These are phyloP conservation scores for Camelina neglecta DNA, from an alignment of 345 rosid species.

Conservation along the genomic window DNA sequence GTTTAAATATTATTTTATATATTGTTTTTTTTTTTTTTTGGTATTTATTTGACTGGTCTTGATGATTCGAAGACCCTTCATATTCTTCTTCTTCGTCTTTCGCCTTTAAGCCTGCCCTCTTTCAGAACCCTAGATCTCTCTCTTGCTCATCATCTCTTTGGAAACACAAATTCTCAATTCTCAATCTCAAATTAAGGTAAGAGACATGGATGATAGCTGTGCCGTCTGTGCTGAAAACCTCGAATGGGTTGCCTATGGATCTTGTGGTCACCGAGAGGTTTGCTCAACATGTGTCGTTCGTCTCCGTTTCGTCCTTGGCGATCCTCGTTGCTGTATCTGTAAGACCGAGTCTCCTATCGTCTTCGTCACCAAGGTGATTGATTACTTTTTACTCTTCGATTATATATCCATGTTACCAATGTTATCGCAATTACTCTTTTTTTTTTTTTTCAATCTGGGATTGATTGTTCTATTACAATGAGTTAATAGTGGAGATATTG, in stretches of 20 bases:
- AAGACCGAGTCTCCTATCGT: constrained; percentile 67
- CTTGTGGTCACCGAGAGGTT: constrained; percentile 94
- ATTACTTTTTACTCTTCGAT: constrained; percentile 3
- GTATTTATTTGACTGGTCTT: constrained; percentile 30
- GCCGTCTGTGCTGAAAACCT: constrained; percentile 91
- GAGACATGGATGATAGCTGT: constrained; percentile 84
- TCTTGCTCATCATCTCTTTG: neutral
- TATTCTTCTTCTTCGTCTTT: constrained; percentile 15
- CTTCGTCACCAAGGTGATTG: constrained; percentile 83
- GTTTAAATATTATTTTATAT: neutral
- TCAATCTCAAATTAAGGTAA: constrained; percentile 21
- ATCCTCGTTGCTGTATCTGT: constrained; percentile 93
- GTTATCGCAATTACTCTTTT: neutral
- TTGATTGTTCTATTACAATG: neutral
- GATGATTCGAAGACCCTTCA: constrained; percentile 4
- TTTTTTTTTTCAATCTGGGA: neutral
- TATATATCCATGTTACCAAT: neutral
- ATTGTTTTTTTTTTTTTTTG: too few relatives aligned
- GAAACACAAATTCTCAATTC: neutral
- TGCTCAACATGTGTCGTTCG: constrained; percentile 91
- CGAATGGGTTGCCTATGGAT: constrained; percentile 93
- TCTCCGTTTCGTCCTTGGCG: constrained; percentile 86
- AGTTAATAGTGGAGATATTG: neutral
- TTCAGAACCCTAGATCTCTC: constrained; percentile 47
- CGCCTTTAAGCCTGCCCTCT: constrained; percentile 24